A percentile compares a stretch with the other conserved stretches of the same genome.
Conservation (phyloP, 148 eudicot species). For the Nepenthes mirabilis region DNA sequence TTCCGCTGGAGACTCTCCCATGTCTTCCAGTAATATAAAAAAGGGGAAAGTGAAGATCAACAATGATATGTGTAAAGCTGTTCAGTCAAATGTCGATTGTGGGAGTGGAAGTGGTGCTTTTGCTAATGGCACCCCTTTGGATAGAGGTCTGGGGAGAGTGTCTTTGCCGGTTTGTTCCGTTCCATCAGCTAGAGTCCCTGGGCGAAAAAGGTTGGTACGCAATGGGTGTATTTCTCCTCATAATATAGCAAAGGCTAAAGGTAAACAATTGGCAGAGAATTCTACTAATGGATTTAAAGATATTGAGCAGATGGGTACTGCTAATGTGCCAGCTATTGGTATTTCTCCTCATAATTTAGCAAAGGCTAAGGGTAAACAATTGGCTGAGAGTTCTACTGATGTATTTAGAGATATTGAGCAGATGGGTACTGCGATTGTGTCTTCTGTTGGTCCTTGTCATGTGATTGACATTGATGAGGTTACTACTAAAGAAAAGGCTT, state of each 20-base stretch:
- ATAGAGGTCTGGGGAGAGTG: constrained; percentile 12
- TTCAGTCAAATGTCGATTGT: constrained; percentile 10
- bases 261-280: constrained; percentile 29
- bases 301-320: constrained; percentile 6
- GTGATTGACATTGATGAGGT: constrained; percentile 22
- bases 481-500: constrained; percentile 26
- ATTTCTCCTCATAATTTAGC: constrained; percentile 70
- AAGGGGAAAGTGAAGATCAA: constrained; percentile 33
- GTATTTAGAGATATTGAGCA: constrained; percentile 6
- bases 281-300: constrained; percentile 11
- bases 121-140: constrained; percentile 11
- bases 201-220: constrained; percentile 53
- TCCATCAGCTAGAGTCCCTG: constrained; percentile 16
- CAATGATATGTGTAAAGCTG: constrained; percentile 16
- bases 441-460: constrained; percentile 19
- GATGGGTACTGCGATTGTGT: constrained; percentile 16
- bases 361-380: constrained; percentile 17
- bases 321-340: not conserved
- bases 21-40: constrained; percentile 6
- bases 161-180: constrained; percentile 17
- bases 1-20: constrained; percentile 10
- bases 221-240: constrained; percentile 82
- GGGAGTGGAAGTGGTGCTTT: constrained; percentile 8
- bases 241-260: constrained; percentile 44
- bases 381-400: constrained; percentile 21